phyloP scores from a whole-genome alignment of 345 rosid species.

The Citrus sp. region DNA sequence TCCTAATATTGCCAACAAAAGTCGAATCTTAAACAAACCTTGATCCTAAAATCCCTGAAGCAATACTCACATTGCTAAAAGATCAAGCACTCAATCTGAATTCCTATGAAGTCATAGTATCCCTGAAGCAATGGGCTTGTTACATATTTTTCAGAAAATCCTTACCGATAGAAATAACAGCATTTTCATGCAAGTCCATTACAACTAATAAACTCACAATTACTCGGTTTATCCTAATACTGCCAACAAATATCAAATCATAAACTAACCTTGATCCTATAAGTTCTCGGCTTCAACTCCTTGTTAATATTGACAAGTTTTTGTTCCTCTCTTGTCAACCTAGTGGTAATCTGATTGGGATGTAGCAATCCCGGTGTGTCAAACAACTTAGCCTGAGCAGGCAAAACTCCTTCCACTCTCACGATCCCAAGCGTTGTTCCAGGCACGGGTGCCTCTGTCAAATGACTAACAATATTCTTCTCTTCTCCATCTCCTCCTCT shows the following conservation, averaged over 20 bases:
- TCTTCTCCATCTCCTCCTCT: not conserved
- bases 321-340: slow-evolving; percentile 89
- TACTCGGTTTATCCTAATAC: not conserved
- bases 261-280: slow-evolving; percentile 77
- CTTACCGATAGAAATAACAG: not conserved
- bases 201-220: not conserved
- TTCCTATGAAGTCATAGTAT: not conserved
- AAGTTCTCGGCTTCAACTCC: slow-evolving; percentile 87
- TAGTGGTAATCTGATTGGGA: slow-evolving; percentile 78
- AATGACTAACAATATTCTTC: slow-evolving; percentile 41
- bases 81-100: not conserved
- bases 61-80: not conserved
- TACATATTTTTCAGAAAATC: not conserved
- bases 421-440: slow-evolving; percentile 89
- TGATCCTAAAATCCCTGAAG: slow-evolving; percentile 39
- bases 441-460: slow-evolving; percentile 93
- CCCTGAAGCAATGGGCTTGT: not conserved
- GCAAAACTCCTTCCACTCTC: slow-evolving; percentile 80
- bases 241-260: not conserved
- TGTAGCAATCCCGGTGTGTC: slow-evolving; percentile 91
- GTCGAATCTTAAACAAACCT: slow-evolving; percentile 40
- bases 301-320: slow-evolving; percentile 73
- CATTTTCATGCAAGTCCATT: not conserved
- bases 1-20: not conserved
- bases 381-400: slow-evolving; percentile 70